A percentile compares a stretch with the other conserved stretches of the same genome.
Conservation (phyloP, 2,329 filamentous ascomycete species). For the Aspergillus bombycis region DNA sequence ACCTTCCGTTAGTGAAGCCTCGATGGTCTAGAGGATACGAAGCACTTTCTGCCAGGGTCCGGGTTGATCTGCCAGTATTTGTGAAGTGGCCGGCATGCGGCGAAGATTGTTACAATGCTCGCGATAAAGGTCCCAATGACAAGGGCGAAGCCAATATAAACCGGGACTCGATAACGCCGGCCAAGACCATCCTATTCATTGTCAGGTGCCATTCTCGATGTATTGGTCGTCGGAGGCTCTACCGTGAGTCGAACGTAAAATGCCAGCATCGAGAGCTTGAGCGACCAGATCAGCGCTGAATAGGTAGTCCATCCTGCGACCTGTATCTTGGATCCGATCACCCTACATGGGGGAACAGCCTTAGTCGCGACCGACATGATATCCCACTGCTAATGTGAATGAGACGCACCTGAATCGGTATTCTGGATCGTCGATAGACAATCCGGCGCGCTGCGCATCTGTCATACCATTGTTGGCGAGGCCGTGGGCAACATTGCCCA, state of each 20-base stretch:
- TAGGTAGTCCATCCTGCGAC: constrained; percentile 58
- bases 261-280: constrained; percentile 57
- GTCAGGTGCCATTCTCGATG: not conserved
- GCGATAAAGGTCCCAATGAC: constrained; percentile 51
- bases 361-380: not conserved
- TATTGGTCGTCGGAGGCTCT: not conserved
- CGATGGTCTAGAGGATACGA: not conserved
- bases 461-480: constrained; percentile 62
- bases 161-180: constrained; percentile 36
- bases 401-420: constrained; percentile 40
- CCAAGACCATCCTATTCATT: constrained; percentile 25
- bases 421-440: constrained; percentile 47
- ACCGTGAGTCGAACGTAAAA: constrained; percentile 58
- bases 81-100: constrained; percentile 55
- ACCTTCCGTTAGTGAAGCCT: not conserved
- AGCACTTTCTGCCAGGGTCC: constrained; percentile 55
- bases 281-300: constrained; percentile 50
- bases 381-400: not conserved
- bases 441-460: constrained; percentile 46
- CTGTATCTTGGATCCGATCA: constrained; percentile 56
- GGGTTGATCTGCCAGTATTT: constrained; percentile 62
- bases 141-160: constrained; percentile 54
- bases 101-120: constrained; percentile 51
- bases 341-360: constrained; percentile 26
- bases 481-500: constrained; percentile 50